These are phyloP conservation scores for Teratosphaeria zuluensis DNA, from an alignment of 2,329 filamentous ascomycete species.

Conservation along the genomic window DNA sequence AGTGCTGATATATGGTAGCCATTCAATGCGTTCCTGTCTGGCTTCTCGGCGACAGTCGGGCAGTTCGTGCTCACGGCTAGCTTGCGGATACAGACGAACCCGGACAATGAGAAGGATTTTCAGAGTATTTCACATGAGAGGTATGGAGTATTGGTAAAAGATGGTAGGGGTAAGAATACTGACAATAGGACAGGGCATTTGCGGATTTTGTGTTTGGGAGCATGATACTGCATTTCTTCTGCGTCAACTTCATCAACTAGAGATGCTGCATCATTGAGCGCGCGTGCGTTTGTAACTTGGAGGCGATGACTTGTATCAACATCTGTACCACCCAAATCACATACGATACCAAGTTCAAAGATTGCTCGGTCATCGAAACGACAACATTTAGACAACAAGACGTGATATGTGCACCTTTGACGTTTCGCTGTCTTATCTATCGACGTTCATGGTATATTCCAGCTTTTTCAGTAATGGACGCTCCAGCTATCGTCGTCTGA, in stretches of 20 bases:
- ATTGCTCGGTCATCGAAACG: neutral
- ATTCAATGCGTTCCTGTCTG: constrained; percentile 96
- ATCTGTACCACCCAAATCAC: neutral
- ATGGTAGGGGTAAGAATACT: neutral
- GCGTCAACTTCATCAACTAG: constrained; percentile 98
- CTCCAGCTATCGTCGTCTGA: neutral
- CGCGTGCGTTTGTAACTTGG: neutral
- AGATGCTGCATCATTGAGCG: neutral
- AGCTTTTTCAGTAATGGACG: neutral
- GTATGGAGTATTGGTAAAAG: constrained; percentile 34
- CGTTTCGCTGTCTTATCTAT: too few relatives aligned
- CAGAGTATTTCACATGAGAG: constrained; percentile 68
- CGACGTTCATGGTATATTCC: neutral
- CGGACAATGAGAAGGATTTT: constrained; percentile 71
- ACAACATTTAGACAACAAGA: neutral
- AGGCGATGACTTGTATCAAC: neutral
- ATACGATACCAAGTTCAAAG: neutral
- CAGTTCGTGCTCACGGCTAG: constrained; percentile 92
- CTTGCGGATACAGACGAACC: constrained; percentile 85
- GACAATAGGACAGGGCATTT: constrained; percentile 58
- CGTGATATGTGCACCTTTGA: neutral
- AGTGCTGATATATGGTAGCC: constrained; percentile 48
- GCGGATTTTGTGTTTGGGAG: constrained; percentile 94
- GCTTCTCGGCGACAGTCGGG: constrained; percentile 87
- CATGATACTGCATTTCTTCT: constrained; percentile 95